Conservation (phyloP, 2,329 filamentous ascomycete genomes). For the Aspergillus carbonarius region DNA sequence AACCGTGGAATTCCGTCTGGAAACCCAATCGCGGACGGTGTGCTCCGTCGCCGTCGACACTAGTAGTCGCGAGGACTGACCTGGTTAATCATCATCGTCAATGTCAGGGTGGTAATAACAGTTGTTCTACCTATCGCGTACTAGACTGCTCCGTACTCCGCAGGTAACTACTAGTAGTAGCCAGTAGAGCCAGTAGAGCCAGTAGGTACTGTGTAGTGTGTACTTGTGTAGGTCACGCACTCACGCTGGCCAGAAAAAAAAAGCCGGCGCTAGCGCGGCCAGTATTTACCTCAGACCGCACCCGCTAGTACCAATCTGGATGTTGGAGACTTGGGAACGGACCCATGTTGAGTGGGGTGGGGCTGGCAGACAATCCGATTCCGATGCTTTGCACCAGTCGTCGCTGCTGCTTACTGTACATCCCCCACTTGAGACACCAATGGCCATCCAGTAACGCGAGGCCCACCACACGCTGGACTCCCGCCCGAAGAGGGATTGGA, state of each 20-base stretch:
- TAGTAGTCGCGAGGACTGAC: not conserved
- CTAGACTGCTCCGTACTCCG: not conserved
- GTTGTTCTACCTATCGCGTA: not conserved
- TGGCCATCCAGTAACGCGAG: not conserved
- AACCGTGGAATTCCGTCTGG: conserved; percentile 15
- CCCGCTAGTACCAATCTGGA: not conserved
- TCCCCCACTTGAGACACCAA: conserved; percentile 6
- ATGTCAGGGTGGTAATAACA: not conserved
- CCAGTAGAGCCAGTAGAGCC: too few species aligned
- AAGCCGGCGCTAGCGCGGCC: conserved; percentile 10
- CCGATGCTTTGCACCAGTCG: conserved; percentile 14
- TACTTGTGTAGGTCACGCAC: not conserved
- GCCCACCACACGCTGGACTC: conserved; percentile 1
- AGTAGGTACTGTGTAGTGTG: too few species aligned
- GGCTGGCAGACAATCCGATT: conserved; percentile 5
- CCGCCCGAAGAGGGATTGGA: not conserved
- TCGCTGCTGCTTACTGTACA: conserved; percentile 11
- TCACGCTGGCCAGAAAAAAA: conserved; percentile 3
- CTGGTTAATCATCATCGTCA: not conserved
- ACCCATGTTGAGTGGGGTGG: conserved; percentile 20
- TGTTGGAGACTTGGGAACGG: conserved; percentile 12
- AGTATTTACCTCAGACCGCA: conserved; percentile 12
- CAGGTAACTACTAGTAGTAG: too few species aligned
- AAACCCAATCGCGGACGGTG: conserved; percentile 8
- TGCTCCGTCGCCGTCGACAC: not conserved